phyloP scores from a whole-genome alignment of 768 basidiomycete species.

The Boletus rubescentipes region DNA sequence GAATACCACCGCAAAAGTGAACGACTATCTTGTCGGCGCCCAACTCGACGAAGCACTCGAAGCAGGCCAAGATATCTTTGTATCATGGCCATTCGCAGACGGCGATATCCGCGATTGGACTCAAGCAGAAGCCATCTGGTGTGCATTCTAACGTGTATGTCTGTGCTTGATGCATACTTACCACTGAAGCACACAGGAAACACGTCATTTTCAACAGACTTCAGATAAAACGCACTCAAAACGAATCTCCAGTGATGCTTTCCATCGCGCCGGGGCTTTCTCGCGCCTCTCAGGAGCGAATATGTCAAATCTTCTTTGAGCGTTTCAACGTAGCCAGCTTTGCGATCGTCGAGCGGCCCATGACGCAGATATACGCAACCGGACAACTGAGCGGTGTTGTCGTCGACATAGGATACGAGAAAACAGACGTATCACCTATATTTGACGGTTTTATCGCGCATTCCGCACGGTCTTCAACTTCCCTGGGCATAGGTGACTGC shows the following conservation, averaged over 20 bases:
- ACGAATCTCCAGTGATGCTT: slow-evolving; percentile 84
- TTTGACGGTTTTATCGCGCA: slow-evolving; percentile 69
- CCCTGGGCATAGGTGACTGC: slow-evolving; percentile 70
- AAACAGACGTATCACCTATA: slow-evolving; percentile 76
- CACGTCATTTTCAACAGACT: slow-evolving; percentile 74
- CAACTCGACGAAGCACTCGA: slow-evolving; percentile 79
- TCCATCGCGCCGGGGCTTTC: slow-evolving; percentile 66
- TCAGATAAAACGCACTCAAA: slow-evolving; percentile 76
- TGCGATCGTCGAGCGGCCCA: slow-evolving; percentile 76
- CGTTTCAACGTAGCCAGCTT: slow-evolving; percentile 88
- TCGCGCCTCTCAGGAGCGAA: slow-evolving; percentile 63
- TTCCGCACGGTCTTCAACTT: slow-evolving; percentile 51
- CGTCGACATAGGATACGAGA: slow-evolving; percentile 76
- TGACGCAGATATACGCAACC: slow-evolving; percentile 80
- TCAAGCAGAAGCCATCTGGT: slow-evolving; percentile 91
- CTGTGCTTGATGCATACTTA: slow-evolving; percentile 4
- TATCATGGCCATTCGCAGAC: slow-evolving; percentile 83
- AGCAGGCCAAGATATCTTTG: slow-evolving; percentile 65
- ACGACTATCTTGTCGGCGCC: slow-evolving; percentile 80
- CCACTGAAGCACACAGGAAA: slow-evolving; percentile 56
- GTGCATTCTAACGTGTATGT: slow-evolving; percentile 4
- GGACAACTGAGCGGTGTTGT: slow-evolving; percentile 72
- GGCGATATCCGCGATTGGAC: slow-evolving; percentile 74
- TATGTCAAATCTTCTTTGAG: slow-evolving; percentile 88
- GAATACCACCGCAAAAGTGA: slow-evolving; percentile 50